Base-by-base conservation (phyloP, 2,329 filamentous ascomycete species). In the Aspergillus sp. region DNA sequence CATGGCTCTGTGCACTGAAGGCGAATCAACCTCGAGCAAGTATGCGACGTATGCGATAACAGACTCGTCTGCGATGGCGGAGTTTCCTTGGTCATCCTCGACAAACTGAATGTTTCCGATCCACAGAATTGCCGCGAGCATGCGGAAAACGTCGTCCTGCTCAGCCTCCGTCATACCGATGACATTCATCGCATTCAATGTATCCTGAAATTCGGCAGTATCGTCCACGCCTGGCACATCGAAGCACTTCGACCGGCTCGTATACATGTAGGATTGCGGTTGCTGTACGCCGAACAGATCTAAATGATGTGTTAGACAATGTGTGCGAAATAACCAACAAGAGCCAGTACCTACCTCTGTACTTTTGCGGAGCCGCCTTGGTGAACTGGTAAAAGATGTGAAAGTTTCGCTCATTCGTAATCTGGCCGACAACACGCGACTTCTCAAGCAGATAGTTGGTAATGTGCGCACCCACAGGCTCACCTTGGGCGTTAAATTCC, bases 371-470 rank as follows among this genome's bases (percentile, higher is more conserved):
- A 7, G 91, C 91, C 3, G 88, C 90, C 72, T 97, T 98, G 42
- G 93, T 88, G 69, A 97, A 96, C 69, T 98, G 93, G 72, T 98
- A 98, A 69, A 98, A 98, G 62, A 98, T 97, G 72, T 98, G 93
- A 70, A 98, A 98, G 72, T 95, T 97, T 59, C 93, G 83, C 78
- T 98, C 93, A 67, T 96, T 95, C 49, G 75, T 78, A 59, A 97
- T 97, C 74, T 97, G 93, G 13, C 91, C 90, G 7, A 95, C 90
- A 15, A 98, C 93, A 73, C 93, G 81, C 43, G 88, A 85, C 76
- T 97, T 97, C 69, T 98, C 93, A 46, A 98, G 78, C 20, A 98
- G 78, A 64, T 98, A 98, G 69, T 98, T 98, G 64, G 91, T 96
- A 70, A 98, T 96, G 69, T 95, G 93, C 51, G 93, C 93, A 61